phyloP scores from a whole-genome alignment of 2,329 filamentous ascomycete genomes.

The Chaetomium sp. region DNA sequence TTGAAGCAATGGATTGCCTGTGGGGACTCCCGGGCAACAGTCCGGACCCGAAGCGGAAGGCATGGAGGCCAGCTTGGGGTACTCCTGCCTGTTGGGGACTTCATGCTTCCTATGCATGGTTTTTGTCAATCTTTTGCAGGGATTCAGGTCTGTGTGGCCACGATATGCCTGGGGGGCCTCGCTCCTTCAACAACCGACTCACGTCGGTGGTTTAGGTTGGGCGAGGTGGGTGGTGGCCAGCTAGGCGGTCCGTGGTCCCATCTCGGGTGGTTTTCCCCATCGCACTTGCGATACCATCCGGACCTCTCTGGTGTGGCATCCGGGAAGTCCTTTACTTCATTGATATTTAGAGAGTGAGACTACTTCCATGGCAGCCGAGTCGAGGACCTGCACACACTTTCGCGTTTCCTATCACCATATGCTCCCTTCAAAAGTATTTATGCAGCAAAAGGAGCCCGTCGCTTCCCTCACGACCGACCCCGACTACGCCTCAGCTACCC shows the following conservation, averaged over 20 bases:
- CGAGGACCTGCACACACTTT: background rate
- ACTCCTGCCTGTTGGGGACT: background rate
- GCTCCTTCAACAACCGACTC: background rate
- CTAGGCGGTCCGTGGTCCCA: background rate
- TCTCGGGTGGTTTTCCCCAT: constrained; percentile 15
- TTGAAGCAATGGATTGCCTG: background rate
- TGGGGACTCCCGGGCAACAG: constrained; percentile 4
- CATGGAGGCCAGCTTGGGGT: background rate
- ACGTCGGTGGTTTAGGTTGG: background rate
- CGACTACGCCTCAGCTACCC: background rate
- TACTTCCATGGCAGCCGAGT: too few relatives aligned
- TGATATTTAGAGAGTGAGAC: too few relatives aligned
- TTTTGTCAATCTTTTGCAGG: background rate
- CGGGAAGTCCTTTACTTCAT: background rate
- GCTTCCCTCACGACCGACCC: background rate
- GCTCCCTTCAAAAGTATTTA: background rate
- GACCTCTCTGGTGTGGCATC: constrained; percentile 8
- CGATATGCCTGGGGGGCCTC: background rate
- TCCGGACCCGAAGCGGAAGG: constrained; percentile 14
- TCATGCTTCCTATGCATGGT: background rate
- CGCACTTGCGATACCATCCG: constrained; percentile 15
- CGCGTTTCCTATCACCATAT: background rate
- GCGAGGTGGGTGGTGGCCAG: background rate
- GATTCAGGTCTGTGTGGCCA: background rate
- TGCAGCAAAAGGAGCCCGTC: background rate